These are phyloP conservation scores for Microbotryomycetes sp. DNA, from an alignment of 1,284 basidiomycete species.

Conservation along the genomic window DNA sequence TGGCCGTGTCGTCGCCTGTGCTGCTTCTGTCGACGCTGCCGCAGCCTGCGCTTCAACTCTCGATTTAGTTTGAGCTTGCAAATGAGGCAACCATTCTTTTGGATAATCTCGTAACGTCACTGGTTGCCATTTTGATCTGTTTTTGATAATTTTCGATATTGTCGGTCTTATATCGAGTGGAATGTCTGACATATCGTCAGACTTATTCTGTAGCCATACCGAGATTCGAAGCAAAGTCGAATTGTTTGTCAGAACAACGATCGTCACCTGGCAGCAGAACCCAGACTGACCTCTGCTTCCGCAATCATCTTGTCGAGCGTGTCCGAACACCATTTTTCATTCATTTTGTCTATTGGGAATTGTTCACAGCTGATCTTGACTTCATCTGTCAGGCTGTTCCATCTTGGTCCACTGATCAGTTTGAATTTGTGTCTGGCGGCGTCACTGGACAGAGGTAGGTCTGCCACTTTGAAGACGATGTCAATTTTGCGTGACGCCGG, in stretches of 20 bases:
- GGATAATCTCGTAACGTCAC: constrained; percentile 41
- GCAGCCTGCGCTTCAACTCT: background rate
- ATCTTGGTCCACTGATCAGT: constrained; percentile 41
- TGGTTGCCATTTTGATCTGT: constrained; percentile 31
- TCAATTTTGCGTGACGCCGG: constrained; percentile 42
- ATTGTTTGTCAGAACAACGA: background rate
- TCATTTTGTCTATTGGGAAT: constrained; percentile 42
- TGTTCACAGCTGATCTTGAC: constrained; percentile 43
- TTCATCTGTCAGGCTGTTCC: constrained; percentile 20
- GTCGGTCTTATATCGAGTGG: constrained; percentile 40
- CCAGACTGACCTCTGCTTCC: constrained; percentile 39
- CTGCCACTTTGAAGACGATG: constrained; percentile 35
- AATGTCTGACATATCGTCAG: constrained; percentile 38
- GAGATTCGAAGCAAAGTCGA: background rate
- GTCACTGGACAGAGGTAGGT: constrained; percentile 30
- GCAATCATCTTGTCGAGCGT: constrained; percentile 41
- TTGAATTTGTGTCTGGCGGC: constrained; percentile 42
- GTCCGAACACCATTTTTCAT: constrained; percentile 47
- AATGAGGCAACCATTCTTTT: constrained; percentile 39
- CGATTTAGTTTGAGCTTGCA: background rate
- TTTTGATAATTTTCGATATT: constrained; percentile 31
- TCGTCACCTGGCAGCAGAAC: background rate
- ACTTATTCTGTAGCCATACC: constrained; percentile 17
- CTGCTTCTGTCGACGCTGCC: background rate
- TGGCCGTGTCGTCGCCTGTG: background rate